Percentiles rank a stretch among this genome's conserved stretches.
Evolutionary conservation across 1,284 basidiomycete genomes (phyloP).

Genomic region (Pholiota adiposa): DNA sequence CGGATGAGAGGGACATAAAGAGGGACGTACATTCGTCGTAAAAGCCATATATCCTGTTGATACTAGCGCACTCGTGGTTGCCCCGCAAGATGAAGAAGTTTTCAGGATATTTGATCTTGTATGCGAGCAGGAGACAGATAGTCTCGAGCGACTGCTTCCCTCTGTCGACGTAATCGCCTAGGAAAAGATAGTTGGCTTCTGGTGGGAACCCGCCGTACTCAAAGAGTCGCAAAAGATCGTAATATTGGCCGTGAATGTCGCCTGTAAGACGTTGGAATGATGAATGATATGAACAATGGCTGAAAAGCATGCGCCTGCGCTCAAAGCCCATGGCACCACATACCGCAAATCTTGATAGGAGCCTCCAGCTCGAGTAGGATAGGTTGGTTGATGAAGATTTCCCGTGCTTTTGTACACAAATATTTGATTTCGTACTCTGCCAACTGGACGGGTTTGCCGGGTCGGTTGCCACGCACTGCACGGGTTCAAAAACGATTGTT

Average conservation of each 20-base stretch:
- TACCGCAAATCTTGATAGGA: slow-evolving; percentile 97
- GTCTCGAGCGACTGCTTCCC: slow-evolving; percentile 95
- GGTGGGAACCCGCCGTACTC: slow-evolving; percentile 96
- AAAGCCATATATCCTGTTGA: slow-evolving; percentile 96
- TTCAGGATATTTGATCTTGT: slow-evolving; percentile 99
- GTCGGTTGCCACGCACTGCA: slow-evolving; percentile 90
- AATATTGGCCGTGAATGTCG: slow-evolving; percentile 96
- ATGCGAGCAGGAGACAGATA: slow-evolving; percentile 88
- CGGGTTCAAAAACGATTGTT: slow-evolving; percentile 24
- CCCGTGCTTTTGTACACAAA: slow-evolving; percentile 91
- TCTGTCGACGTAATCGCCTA: slow-evolving; percentile 95
- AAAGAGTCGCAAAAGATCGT: slow-evolving; percentile 91
- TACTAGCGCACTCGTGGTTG: slow-evolving; percentile 94
- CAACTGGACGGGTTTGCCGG: slow-evolving; percentile 92
- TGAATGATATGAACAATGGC: slow-evolving; percentile 18
- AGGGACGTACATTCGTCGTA: slow-evolving; percentile 88
- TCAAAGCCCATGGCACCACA: slow-evolving; percentile 36
- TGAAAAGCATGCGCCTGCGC: background rate
- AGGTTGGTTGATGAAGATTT: slow-evolving; percentile 96
- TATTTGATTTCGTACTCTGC: slow-evolving; percentile 98
- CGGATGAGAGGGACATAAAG: slow-evolving; percentile 2
- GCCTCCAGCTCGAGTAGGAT: slow-evolving; percentile 94
- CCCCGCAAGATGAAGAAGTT: slow-evolving; percentile 96
- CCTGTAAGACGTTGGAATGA: slow-evolving; percentile 47
- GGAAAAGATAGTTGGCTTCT: slow-evolving; percentile 95